Percentiles rank a stretch among this genome's conserved stretches.
Evolutionary conservation across 805 yeast genomes (phyloP).

Genomic region (Dipodascus geniculatus): DNA sequence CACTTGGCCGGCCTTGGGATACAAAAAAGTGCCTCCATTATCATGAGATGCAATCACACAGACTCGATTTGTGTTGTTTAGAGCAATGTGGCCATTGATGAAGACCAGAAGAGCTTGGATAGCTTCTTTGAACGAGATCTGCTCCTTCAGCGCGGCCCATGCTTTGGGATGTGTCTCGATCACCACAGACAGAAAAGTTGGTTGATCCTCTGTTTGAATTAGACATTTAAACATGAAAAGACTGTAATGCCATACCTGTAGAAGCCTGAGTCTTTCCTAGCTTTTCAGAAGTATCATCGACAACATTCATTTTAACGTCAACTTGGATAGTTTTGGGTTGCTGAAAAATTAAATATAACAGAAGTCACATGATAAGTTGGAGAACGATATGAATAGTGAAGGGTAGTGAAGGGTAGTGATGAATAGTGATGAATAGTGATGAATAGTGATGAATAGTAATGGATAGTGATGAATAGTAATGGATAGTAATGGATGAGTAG

Average conservation of each 20-base stretch:
- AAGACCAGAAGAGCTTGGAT: constrained; percentile 59
- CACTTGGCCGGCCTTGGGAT: constrained; percentile 34
- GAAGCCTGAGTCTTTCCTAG: constrained; percentile 10
- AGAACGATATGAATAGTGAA: not conserved
- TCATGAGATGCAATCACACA: constrained; percentile 71
- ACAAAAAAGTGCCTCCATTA: constrained; percentile 54
- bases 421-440: too few relatives aligned
- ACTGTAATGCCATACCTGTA: constrained; percentile 1
- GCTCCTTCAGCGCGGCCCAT: constrained; percentile 36
- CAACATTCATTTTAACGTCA: constrained; percentile 20
- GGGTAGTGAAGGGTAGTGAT: too few relatives aligned
- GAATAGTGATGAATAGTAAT: too few relatives aligned
- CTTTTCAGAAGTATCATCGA: constrained; percentile 24
- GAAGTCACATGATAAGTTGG: too few relatives aligned
- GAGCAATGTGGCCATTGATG: constrained; percentile 77
- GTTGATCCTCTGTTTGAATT: constrained; percentile 42
- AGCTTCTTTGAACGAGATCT: constrained; percentile 43
- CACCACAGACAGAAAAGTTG: constrained; percentile 68
- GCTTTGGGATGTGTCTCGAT: constrained; percentile 67
- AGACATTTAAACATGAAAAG: not conserved
- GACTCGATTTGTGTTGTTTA: constrained; percentile 74
- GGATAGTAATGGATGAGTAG: too few relatives aligned
- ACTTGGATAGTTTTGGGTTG: too few relatives aligned
- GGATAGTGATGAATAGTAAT: too few relatives aligned
- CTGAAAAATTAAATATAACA: too few relatives aligned